Evolutionary conservation across 768 basidiomycete genomes (phyloP).

Genomic region (Baorangia bicolor): DNA sequence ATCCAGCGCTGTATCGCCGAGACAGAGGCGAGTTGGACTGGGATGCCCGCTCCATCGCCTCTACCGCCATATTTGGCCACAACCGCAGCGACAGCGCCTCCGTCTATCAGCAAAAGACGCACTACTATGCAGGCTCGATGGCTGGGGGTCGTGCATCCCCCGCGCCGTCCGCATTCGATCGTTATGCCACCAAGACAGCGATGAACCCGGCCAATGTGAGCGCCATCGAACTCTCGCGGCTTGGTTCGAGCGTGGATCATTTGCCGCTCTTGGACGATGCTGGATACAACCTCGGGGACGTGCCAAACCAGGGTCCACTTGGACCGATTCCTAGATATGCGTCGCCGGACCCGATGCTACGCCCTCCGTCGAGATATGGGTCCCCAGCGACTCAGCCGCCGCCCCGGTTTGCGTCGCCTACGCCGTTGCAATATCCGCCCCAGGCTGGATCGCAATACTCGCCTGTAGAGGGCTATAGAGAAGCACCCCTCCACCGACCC

Average conservation of each 20-base stretch:
- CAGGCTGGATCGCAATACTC: conserved; percentile 24
- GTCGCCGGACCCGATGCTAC: conserved; percentile 16
- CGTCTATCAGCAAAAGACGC: conserved; percentile 41
- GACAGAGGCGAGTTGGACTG: conserved; percentile 87
- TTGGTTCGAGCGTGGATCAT: conserved; percentile 51
- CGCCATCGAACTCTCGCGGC: conserved; percentile 54
- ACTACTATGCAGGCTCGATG: conserved; percentile 37
- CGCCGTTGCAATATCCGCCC: conserved; percentile 42
- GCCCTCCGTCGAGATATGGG: conserved; percentile 28
- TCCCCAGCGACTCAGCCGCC: conserved; percentile 32
- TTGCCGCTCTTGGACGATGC: conserved; percentile 55
- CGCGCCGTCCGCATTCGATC: conserved; percentile 50
- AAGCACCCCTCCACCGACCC: conserved; percentile 66
- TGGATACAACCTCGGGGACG: conserved; percentile 16
- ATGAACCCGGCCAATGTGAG: conserved; percentile 27
- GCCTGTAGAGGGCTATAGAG: conserved; percentile 42
- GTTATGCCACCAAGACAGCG: conserved; percentile 55
- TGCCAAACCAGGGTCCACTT: conserved; percentile 7
- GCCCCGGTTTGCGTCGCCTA: conserved; percentile 35
- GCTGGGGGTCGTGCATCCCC: conserved; percentile 38
- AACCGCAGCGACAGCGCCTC: conserved; percentile 36
- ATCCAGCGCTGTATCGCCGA: conserved; percentile 72
- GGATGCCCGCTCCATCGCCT: conserved; percentile 77
- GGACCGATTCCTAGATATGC: conserved; percentile 29
- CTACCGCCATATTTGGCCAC: conserved; percentile 51